Conservation (phyloP, 495 filamentous ascomycete species). For the Podospora pseudopauciseta region DNA sequence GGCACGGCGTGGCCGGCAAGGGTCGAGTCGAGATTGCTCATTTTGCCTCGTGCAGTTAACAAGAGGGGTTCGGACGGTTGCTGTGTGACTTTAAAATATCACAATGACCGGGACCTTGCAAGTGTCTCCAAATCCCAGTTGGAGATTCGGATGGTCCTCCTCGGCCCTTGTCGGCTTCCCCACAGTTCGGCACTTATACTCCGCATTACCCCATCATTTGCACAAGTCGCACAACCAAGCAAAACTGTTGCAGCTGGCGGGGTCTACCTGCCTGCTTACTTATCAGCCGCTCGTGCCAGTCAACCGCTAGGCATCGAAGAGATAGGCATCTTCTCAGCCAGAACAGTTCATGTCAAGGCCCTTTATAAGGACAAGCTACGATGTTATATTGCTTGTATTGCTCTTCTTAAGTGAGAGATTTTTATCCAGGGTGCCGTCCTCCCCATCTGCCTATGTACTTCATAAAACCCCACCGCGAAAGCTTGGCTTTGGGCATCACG, state of each 20-base stretch:
- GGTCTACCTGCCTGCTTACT: background rate
- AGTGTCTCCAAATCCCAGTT: background rate
- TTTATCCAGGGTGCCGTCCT: too few relatives aligned
- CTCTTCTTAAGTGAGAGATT: too few relatives aligned
- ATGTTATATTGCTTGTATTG: too few relatives aligned
- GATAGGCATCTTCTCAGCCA: too few relatives aligned
- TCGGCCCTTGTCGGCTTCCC: background rate
- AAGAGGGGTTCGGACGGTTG: background rate
- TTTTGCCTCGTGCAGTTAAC: background rate
- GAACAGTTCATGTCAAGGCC: too few relatives aligned
- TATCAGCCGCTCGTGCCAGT: background rate
- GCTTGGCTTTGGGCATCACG: background rate
- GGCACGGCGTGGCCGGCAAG: conserved; percentile 9
- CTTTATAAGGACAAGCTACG: too few relatives aligned
- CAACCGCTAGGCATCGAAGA: background rate
- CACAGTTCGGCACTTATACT: background rate
- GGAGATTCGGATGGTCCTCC: background rate
- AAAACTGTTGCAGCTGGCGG: background rate
- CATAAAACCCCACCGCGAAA: background rate
- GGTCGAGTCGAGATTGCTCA: conserved; percentile 14
- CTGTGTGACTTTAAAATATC: background rate
- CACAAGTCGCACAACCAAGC: background rate
- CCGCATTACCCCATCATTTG: too few relatives aligned
- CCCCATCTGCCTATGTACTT: too few relatives aligned
- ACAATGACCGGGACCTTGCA: background rate